Conservation (phyloP, 176 grass and related monocot species). For the Carex kokanica region DNA sequence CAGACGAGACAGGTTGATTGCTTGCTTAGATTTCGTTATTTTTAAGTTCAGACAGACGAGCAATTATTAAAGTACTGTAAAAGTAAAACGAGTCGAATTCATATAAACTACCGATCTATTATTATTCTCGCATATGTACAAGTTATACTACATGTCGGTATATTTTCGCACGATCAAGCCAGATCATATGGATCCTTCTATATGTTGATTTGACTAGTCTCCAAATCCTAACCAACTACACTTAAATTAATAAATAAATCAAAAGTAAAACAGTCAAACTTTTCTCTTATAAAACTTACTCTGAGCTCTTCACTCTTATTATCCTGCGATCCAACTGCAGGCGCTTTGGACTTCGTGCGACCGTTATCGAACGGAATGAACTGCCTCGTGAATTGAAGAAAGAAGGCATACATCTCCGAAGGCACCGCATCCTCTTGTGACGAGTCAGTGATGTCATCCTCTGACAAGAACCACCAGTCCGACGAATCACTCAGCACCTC, state of each 20-base stretch:
- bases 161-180: neutral
- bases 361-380: neutral
- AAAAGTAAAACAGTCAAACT: slow-evolving; percentile 16
- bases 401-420: slow-evolving; percentile 12
- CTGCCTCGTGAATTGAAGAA: slow-evolving; percentile 29
- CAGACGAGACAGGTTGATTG: neutral
- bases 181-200: neutral
- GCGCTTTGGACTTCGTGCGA: neutral
- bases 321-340: slow-evolving; percentile 24
- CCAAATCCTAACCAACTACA: neutral
- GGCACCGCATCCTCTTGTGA: slow-evolving; percentile 23
- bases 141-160: neutral
- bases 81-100: neutral
- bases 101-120: neutral
- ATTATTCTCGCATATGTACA: neutral
- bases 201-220: neutral
- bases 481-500: slow-evolving; percentile 5
- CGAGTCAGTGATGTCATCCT: slow-evolving; percentile 16
- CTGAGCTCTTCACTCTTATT: neutral
- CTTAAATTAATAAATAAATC: slow-evolving; percentile 17
- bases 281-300: slow-evolving; percentile 4
- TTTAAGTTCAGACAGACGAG: neutral
- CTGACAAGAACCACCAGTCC: slow-evolving; percentile 16
- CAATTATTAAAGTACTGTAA: neutral
- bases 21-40: neutral